Percentiles rank a stretch among this genome's conserved stretches.
These are phyloP conservation scores for Solanum hybrid DNA, from an alignment of 305 asterid genomes.

Conservation along the genomic window DNA sequence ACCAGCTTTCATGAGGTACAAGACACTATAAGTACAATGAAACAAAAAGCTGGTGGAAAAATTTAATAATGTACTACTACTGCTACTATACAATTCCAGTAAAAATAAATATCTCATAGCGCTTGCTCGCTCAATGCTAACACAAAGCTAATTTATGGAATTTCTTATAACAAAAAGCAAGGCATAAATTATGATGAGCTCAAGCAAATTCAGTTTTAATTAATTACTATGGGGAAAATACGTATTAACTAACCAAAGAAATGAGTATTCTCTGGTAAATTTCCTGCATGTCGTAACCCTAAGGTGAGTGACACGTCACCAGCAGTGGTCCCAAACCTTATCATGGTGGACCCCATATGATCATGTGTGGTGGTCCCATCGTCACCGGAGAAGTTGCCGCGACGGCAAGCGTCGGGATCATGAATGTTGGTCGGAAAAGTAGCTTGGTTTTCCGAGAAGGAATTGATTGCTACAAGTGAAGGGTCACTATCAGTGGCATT, in stretches of 20 bases:
- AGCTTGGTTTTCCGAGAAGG: conserved; percentile 46
- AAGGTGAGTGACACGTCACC: conserved; percentile 93
- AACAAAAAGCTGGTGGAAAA: not conserved
- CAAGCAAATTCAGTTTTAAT: not conserved
- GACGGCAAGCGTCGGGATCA: conserved; percentile 11
- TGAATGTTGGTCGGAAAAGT: conserved; percentile 6
- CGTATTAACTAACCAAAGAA: conserved; percentile 35
- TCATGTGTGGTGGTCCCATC: conserved; percentile 9
- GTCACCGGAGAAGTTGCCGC: not conserved
- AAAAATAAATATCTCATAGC: not conserved
- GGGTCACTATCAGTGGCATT: conserved; percentile 57
- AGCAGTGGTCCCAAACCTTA: conserved; percentile 61
- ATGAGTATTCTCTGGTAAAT: conserved; percentile 71
- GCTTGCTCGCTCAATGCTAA: not conserved
- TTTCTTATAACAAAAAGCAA: not conserved
- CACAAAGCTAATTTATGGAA: not conserved
- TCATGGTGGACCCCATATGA: conserved; percentile 40
- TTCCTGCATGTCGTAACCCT: conserved; percentile 94
- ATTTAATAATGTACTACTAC: not conserved
- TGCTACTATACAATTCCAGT: conserved; percentile 16
- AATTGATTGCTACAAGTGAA: conserved; percentile 42
- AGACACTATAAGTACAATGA: not conserved
- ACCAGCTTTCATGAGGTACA: not conserved
- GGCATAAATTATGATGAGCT: not conserved
- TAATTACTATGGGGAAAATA: not conserved